A percentile compares a stretch with the other conserved stretches of the same genome.
phyloP scores from a whole-genome alignment of 495 filamentous ascomycete genomes.

The Cercophora samala region DNA sequence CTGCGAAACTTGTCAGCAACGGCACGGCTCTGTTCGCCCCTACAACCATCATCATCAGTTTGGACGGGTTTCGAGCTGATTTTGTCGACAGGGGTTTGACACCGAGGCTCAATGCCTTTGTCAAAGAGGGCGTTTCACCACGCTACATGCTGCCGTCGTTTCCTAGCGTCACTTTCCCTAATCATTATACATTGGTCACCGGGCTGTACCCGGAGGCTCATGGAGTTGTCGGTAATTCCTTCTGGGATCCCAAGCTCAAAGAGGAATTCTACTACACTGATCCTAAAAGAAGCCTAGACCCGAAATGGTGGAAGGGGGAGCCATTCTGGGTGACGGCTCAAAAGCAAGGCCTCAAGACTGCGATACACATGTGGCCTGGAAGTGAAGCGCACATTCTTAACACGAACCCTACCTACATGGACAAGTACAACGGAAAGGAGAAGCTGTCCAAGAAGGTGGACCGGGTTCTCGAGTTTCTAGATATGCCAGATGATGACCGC shows the following conservation, averaged over 20 bases:
- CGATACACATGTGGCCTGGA: slow-evolving; percentile 98
- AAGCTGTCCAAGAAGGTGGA: slow-evolving; percentile 67
- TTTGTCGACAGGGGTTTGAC: slow-evolving; percentile 82
- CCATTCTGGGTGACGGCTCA: slow-evolving; percentile 94
- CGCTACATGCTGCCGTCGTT: slow-evolving; percentile 90
- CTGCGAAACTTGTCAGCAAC: slow-evolving; percentile 54
- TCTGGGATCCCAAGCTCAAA: slow-evolving; percentile 75
- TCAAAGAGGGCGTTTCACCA: slow-evolving; percentile 81
- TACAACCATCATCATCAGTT: slow-evolving; percentile 89
- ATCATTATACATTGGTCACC: slow-evolving; percentile 93
- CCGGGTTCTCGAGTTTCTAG: slow-evolving; percentile 73
- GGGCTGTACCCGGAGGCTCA: slow-evolving; percentile 91
- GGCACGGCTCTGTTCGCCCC: slow-evolving; percentile 83
- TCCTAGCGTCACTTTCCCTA: slow-evolving; percentile 95
- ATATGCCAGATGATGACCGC: slow-evolving; percentile 71
- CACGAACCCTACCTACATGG: slow-evolving; percentile 69
- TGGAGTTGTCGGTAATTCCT: slow-evolving; percentile 89
- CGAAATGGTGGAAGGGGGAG: slow-evolving; percentile 92
- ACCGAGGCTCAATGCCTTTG: slow-evolving; percentile 73
- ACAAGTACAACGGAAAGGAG: slow-evolving; percentile 80
- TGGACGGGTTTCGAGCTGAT: slow-evolving; percentile 97
- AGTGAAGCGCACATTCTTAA: slow-evolving; percentile 74
- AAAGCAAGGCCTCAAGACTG: slow-evolving; percentile 65
- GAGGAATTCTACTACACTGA: slow-evolving; percentile 88
- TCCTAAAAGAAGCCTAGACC: slow-evolving; percentile 63